phyloP scores from a whole-genome alignment of 2,329 filamentous ascomycete species.

The Diplodia seriata region DNA sequence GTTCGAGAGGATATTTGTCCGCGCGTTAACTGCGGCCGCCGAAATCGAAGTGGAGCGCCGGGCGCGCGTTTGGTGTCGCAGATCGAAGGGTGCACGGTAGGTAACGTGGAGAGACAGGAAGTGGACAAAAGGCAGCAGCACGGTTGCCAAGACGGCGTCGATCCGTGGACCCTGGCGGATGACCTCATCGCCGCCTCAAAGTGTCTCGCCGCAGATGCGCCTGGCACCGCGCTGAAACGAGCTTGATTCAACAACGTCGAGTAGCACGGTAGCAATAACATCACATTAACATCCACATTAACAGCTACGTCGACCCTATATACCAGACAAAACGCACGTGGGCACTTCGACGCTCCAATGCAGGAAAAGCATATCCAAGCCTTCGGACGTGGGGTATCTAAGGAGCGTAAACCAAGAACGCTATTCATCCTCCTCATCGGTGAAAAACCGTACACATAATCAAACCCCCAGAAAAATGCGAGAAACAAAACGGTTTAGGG shows the following conservation, averaged over 20 bases:
- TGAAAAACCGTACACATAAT: background rate
- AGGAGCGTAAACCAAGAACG: constrained; percentile 22
- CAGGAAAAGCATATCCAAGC: background rate
- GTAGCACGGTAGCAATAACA: too few relatives aligned
- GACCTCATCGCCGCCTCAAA: constrained; percentile 15
- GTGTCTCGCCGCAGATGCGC: background rate
- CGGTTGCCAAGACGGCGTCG: constrained; percentile 28
- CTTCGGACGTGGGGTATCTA: constrained; percentile 23
- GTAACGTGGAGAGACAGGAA: background rate
- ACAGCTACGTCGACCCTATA: background rate
- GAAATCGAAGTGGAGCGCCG: background rate
- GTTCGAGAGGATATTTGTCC: too few relatives aligned
- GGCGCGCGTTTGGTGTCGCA: background rate
- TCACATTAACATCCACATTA: background rate
- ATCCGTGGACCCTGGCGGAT: constrained; percentile 26
- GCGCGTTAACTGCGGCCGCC: background rate
- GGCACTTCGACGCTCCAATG: background rate
- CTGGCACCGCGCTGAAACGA: background rate
- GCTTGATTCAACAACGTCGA: constrained; percentile 4
- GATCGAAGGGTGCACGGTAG: background rate
- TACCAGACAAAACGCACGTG: background rate
- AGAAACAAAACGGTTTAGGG: background rate
- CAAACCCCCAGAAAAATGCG: background rate
- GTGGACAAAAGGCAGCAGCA: background rate
- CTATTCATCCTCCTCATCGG: background rate